Conservation (phyloP, 192 early-diverging fungal species). For the Spinellus fusiger region DNA sequence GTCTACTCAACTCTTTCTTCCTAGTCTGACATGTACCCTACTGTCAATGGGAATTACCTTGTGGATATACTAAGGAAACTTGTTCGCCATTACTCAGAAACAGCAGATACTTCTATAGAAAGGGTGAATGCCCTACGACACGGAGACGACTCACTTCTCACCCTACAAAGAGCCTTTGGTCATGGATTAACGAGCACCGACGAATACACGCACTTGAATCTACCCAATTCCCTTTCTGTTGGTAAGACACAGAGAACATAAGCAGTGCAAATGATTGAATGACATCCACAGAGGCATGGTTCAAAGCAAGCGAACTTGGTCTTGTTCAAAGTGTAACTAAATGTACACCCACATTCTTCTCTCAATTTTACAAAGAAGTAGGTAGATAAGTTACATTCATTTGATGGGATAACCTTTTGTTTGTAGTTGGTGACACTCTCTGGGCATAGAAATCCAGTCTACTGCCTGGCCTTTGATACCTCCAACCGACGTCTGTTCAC, state of each 20-base stretch:
- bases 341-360: conserved; percentile 17
- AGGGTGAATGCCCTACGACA: conserved; percentile 21
- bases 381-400: conserved; percentile 12
- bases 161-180: neutral
- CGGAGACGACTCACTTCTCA: conserved; percentile 28
- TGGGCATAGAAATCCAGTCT: conserved; percentile 74
- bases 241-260: neutral
- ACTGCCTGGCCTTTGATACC: conserved; percentile 70
- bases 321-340: neutral
- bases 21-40: conserved; percentile 22
- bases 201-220: neutral
- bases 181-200: neutral
- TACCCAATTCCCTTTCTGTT: neutral
- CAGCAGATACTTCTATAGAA: conserved; percentile 15
- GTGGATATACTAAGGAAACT: conserved; percentile 30
- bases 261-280: neutral
- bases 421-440: conserved; percentile 54
- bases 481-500: conserved; percentile 70
- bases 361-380: conserved; percentile 31
- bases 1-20: conserved; percentile 11
- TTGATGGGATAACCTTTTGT: conserved; percentile 20
- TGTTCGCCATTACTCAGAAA: conserved; percentile 28
- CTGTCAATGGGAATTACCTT: conserved; percentile 10
- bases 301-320: conserved; percentile 28
- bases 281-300: neutral